Conservation (phyloP, 2,329 filamentous ascomycete genomes). For the Aspergillus pseudotamarii region DNA sequence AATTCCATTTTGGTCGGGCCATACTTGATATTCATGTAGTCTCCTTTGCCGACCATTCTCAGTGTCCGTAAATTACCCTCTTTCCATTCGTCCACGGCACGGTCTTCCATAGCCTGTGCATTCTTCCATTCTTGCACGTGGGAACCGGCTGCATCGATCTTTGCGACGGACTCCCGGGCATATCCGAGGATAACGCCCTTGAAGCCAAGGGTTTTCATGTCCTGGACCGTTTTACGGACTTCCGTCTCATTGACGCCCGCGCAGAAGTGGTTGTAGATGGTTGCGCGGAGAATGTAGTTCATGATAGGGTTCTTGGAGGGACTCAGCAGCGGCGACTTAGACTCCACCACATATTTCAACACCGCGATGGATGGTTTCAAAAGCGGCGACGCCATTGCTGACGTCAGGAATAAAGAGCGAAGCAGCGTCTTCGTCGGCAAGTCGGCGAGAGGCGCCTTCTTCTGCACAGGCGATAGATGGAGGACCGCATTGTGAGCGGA, state of each 20-base stretch:
- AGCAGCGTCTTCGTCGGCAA: constrained; percentile 22
- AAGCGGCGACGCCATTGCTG: constrained; percentile 24
- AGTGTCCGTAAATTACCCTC: constrained; percentile 51
- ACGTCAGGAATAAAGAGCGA: constrained; percentile 23
- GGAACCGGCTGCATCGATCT: constrained; percentile 17
- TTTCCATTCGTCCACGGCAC: constrained; percentile 49
- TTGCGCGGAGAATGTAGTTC: constrained; percentile 36
- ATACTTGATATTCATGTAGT: constrained; percentile 50
- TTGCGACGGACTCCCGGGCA: constrained; percentile 45
- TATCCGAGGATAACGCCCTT: constrained; percentile 54
- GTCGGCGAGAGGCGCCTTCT: constrained; percentile 41
- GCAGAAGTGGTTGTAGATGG: constrained; percentile 55
- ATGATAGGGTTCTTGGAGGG: constrained; percentile 46
- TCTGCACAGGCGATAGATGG: not conserved
- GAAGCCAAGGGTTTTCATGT: constrained; percentile 48
- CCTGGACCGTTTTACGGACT: constrained; percentile 39
- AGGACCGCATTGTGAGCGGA: constrained; percentile 11
- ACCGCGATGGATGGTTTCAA: constrained; percentile 23
- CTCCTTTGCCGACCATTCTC: constrained; percentile 45
- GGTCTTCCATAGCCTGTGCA: constrained; percentile 17
- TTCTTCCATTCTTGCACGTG: constrained; percentile 6
- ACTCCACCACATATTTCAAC: constrained; percentile 40
- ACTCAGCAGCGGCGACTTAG: constrained; percentile 41
- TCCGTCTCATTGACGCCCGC: constrained; percentile 47
- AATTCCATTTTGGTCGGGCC: not conserved